Base-by-base conservation (phyloP, 2,329 filamentous ascomycete species). In the Alternaria postmessia region DNA sequence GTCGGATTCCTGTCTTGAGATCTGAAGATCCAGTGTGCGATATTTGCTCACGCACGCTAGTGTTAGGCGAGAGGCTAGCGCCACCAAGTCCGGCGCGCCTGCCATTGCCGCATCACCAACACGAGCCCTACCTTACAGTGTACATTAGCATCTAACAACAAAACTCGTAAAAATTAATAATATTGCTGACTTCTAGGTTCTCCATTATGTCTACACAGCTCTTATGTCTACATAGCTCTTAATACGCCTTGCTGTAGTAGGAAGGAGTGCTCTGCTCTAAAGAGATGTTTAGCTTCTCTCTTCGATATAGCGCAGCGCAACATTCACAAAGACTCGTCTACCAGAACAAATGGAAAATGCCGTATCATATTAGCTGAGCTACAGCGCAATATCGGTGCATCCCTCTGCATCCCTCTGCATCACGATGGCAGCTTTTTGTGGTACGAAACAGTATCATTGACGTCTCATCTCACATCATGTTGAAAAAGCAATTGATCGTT, bases 1-100 rank as follows among this genome's bases (percentile, higher is more conserved):
- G 70, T 76, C 69, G 71, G 72, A 64, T 65, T 74, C 68, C 71
- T 71, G 67, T 59, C 64, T 26, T 26, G 24, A 26, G 24, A 26
- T 26, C 24, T 26, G 24, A 26, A 26, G 24, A 26, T 26, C 24
- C 24, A 26, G 24, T 26, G 24, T 26, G 24, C 24, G 24, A 26
- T 26, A 26, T 26, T 26, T 26, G 24, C 24, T 26, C 24, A 26
- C 24, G 24, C 24, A 26, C 24, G 24, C 24, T 26, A 26, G 54
- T 54, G 63, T 47, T 62, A 61, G 60, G 51, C 63, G 61, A 62
- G 46, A 18, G 39, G 5, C 22, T 44, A 53, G 39, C 51, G 39
- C 4, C 30, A 28, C 38, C 51, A 53, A 51, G 32, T 41, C 38
- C 51, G 47, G 39, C 41, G 36, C 38, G 24, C 24, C 24, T 26